Percentiles rank a stretch among this genome's conserved stretches.
phyloP scores from a whole-genome alignment of 2,329 filamentous ascomycete species.

The Elsinoe batatas region DNA sequence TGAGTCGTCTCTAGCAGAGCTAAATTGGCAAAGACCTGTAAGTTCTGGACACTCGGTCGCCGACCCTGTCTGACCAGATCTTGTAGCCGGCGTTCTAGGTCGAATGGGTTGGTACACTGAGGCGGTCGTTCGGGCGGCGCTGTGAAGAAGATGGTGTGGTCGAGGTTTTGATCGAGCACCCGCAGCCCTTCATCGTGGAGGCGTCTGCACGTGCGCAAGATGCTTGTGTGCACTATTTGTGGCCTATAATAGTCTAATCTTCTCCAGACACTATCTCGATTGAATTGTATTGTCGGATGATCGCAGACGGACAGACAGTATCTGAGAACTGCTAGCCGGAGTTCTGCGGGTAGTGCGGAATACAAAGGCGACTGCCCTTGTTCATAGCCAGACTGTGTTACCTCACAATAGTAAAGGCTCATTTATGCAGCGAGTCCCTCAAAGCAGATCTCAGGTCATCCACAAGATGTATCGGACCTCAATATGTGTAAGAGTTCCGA shows the following conservation, averaged over 20 bases:
- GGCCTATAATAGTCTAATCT: slow-evolving; percentile 26
- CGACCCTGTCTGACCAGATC: neutral
- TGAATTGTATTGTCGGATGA: slow-evolving; percentile 20
- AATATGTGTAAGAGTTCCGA: neutral
- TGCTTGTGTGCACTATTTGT: slow-evolving; percentile 18
- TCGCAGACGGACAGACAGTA: slow-evolving; percentile 25
- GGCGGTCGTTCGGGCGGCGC: slow-evolving; percentile 5
- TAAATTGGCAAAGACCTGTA: slow-evolving; percentile 14
- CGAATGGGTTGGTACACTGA: neutral
- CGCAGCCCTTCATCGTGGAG: slow-evolving; percentile 27
- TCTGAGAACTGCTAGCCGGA: slow-evolving; percentile 29
- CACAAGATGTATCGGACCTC: no score
- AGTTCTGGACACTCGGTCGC: slow-evolving; percentile 8
- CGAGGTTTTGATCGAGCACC: slow-evolving; percentile 9
- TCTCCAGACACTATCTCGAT: slow-evolving; percentile 23
- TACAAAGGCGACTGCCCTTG: slow-evolving; percentile 3
- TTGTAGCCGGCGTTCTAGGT: slow-evolving; percentile 5
- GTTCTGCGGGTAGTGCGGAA: slow-evolving; percentile 18
- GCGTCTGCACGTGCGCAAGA: slow-evolving; percentile 29
- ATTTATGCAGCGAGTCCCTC: no score
- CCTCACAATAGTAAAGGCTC: no score
- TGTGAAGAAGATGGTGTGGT: slow-evolving; percentile 14
- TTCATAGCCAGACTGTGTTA: neutral
- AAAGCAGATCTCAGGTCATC: no score
- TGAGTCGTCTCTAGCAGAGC: slow-evolving; percentile 5